Base-by-base conservation (phyloP, 2,329 filamentous ascomycete genomes). In the Plenodomus tracheiphilus region DNA sequence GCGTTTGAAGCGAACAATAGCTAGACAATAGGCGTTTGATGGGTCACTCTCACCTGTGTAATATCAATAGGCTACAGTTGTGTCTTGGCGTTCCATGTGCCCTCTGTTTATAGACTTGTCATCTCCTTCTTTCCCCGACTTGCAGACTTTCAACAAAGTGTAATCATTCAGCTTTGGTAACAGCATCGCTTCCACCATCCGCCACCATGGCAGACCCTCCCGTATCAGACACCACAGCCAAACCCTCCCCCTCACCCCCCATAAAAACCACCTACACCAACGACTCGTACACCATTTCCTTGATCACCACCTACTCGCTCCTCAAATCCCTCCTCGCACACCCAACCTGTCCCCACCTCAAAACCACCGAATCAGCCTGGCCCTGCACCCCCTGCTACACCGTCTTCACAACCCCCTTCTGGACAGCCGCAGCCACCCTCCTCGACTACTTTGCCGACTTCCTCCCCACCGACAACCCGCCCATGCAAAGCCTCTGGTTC, bases 361-460 rank as follows among this genome's bases (percentile, higher is more conserved):
- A 5, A n/a, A 9, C 7, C 16, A 8, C 28, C 28, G 21, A 38
- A 3, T 18, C 15, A 16, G 19, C 4, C 10, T 56, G 50, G 51
- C 50, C 58, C 19, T 56, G 58, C 38, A 2, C 4, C 3, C 0
- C 18, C 1, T 59, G 56, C 44, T 46, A 49, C 32, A 15, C 19
- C 1, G n/a, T 15, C 37, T 57, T 51, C 39, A 43, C 56, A 1
- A 13, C 51, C 0, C 11, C 8, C 4, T 65, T 60, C 53, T 68
- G 59, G 62, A 17, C 40, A 2, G 46, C 43, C 18, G 49, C 55
- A 16, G 54, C 56, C 5, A 39, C 37, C 5, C 52, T 71, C 4
- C 47, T 66, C 20, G 66, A 71, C 56, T 71, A 71, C 46, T 62
- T 64, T 16, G 58, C 60, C 36, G 64, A 69, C 41, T 70, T 71